These are phyloP conservation scores for Drechslerella coelobrocha DNA, from an alignment of 2,329 filamentous ascomycete species.

Conservation along the genomic window DNA sequence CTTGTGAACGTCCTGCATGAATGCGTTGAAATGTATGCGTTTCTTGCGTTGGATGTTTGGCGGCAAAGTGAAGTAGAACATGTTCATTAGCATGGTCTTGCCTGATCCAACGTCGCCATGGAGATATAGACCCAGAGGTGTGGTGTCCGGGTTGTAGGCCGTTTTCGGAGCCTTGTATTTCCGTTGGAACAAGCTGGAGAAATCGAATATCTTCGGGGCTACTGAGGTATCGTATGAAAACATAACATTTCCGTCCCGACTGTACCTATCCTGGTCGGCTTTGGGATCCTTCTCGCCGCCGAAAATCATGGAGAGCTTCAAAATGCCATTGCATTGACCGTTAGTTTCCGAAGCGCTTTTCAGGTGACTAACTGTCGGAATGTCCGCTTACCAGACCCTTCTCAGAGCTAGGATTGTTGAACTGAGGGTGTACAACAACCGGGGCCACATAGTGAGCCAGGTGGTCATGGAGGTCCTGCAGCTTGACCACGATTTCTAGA, in stretches of 20 bases:
- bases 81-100: conserved; percentile 99
- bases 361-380: neutral
- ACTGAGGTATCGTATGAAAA: conserved; percentile 49
- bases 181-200: conserved; percentile 40
- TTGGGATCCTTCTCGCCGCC: conserved; percentile 68
- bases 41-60: conserved; percentile 87
- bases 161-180: conserved; percentile 26
- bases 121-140: conserved; percentile 90
- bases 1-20: conserved; percentile 99
- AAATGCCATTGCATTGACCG: neutral
- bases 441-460: conserved; percentile 76
- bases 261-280: conserved; percentile 58
- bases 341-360: neutral
- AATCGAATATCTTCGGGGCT: conserved; percentile 48
- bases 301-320: conserved; percentile 61
- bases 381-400: conserved; percentile 29
- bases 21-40: conserved; percentile 97
- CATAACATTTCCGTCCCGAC: conserved; percentile 63
- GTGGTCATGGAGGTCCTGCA: conserved; percentile 88
- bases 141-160: conserved; percentile 63
- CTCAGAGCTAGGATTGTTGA: conserved; percentile 65
- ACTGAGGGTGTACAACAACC: conserved; percentile 75
- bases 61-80: conserved; percentile 95
- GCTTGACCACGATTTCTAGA: conserved; percentile 80
- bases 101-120: conserved; percentile 96